Conservation (phyloP, 2,329 filamentous ascomycete species). For the Onygenales sp. region DNA sequence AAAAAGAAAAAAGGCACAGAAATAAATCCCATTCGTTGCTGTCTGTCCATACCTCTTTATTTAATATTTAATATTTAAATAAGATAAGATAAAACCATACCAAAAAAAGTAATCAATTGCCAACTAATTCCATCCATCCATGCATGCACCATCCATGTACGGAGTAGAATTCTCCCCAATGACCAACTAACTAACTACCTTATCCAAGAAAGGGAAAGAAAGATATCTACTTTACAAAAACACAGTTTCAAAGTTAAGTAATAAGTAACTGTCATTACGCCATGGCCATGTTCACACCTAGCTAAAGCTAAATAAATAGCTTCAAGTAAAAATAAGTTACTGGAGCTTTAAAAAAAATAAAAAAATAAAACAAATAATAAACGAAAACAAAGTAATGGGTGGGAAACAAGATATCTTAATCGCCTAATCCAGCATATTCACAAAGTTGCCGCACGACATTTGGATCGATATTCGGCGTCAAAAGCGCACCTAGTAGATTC, state of each 20-base stretch:
- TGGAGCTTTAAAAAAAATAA: constrained; percentile 2
- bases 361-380: constrained; percentile 3
- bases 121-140: not conserved
- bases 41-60: not conserved
- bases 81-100: not conserved
- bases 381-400: not conserved
- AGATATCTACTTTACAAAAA: too few species aligned
- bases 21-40: not conserved
- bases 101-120: not conserved
- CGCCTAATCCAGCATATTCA: constrained; percentile 49
- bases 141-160: too few species aligned
- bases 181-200: too few species aligned
- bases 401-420: constrained; percentile 18
- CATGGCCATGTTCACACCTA: too few species aligned
- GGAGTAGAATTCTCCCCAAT: too few species aligned
- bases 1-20: not conserved
- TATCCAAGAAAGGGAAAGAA: too few species aligned
- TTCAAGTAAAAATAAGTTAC: not conserved
- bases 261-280: too few species aligned
- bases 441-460: constrained; percentile 58
- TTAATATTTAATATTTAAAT: too few species aligned
- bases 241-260: too few species aligned
- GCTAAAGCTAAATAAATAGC: too few species aligned
- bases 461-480: constrained; percentile 56
- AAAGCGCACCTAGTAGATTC: constrained; percentile 56